phyloP scores from a whole-genome alignment of 352 stramenopile genomes.

The Aphanomyces astaci region DNA sequence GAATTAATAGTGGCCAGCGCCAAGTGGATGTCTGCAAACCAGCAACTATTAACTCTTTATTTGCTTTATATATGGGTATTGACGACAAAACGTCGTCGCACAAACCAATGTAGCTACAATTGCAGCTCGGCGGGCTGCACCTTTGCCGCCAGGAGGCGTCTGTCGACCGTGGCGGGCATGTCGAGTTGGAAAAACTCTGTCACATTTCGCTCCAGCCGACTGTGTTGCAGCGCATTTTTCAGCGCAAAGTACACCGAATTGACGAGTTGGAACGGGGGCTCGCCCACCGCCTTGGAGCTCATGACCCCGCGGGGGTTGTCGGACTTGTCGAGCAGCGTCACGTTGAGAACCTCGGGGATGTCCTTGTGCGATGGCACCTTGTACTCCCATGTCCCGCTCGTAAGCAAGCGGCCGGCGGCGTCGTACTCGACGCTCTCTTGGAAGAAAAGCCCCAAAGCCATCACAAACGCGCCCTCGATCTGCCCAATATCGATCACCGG shows the following conservation, averaged over 20 bases:
- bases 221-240: slow-evolving; percentile 33
- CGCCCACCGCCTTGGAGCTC: slow-evolving; percentile 40
- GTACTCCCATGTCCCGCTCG: slow-evolving; percentile 48
- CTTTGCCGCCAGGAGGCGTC: slow-evolving; percentile 32
- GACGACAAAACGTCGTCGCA: background rate
- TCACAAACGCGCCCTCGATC: slow-evolving; percentile 53
- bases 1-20: background rate
- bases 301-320: slow-evolving; percentile 31
- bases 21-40: no score
- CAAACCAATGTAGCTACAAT: background rate
- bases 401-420: slow-evolving; percentile 26
- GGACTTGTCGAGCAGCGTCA: slow-evolving; percentile 37
- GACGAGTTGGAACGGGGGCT: slow-evolving; percentile 37
- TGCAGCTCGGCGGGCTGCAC: slow-evolving; percentile 27
- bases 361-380: slow-evolving; percentile 38
- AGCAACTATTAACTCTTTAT: background rate
- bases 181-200: slow-evolving; percentile 36
- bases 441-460: slow-evolving; percentile 45
- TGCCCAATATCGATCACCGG: slow-evolving; percentile 49
- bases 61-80: no score
- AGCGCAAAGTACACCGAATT: slow-evolving; percentile 39
- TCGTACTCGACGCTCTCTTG: slow-evolving; percentile 38
- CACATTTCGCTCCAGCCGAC: slow-evolving; percentile 30
- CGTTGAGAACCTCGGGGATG: slow-evolving; percentile 37
- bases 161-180: slow-evolving; percentile 36